Base-by-base conservation (phyloP, 257 asterid species). In the Capsicum pubescens region DNA sequence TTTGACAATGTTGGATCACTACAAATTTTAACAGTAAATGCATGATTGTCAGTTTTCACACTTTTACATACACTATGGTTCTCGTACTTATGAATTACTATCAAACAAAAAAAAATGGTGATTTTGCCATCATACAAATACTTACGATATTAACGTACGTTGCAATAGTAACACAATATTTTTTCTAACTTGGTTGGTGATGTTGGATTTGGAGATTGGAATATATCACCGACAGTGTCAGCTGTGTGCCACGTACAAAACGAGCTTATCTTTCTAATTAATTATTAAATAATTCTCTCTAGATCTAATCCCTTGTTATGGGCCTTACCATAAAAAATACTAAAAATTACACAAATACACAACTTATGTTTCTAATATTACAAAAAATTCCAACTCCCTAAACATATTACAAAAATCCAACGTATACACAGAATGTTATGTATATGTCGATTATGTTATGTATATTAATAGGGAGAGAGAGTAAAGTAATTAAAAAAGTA, bases 161-260 rank as follows among this genome's bases (percentile, higher is more conserved):
- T 50, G 80, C 21, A 48, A 74, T 19, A 48, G 19, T 48, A 50
- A 50, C 42, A 72, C 60, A 48, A 72, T 21, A 48, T 19, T 44
- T 44, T 44, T 44, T 44, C 5, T 39, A 39, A 3, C 4, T 44
- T 44, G 14, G 56, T 68, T 26, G 77, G 54, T 19, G 3, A 48
- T n/a, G 13, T 12, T 74, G 32, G 32, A 26, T 26, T 26, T 26
- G 32, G 32, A 26, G 32, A 26, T 26, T 26, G 11, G 44, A 76
- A 52, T 36, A 68, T 8, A 17, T 76, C 63, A 13, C 48, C 81
- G 48, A 76, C 81, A 50, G 17, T 32, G 81, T 52, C 81, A 16
- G 61, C 61, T 52, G 11, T 52, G 61, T 74, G 7, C 46, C 59
- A 74, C 81, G 57, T 7, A 10, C 39, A 19, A 14, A 0, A 1